A percentile compares a stretch with the other conserved stretches of the same genome.
Conservation (phyloP, 176 grass and related monocot genomes). For the Zizania latifolia region DNA sequence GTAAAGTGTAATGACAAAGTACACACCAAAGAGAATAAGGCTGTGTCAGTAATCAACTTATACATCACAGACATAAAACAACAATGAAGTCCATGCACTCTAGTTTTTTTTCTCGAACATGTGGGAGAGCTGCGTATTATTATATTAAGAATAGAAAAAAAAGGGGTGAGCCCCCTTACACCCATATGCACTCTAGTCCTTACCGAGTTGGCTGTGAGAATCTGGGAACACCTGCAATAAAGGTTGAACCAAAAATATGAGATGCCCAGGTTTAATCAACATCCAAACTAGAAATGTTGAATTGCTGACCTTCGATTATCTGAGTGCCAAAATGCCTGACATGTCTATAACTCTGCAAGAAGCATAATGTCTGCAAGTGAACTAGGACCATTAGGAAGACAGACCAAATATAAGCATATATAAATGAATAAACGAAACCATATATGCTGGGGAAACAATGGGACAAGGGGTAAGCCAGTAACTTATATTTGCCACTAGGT, state of each 20-base stretch:
- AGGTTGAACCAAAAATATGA: conserved; percentile 14
- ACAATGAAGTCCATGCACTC: conserved; percentile 4
- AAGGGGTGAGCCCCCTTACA: too few relatives aligned
- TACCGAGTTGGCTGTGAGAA: conserved; percentile 43
- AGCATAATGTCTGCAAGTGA: conserved; percentile 40
- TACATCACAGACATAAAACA: background rate
- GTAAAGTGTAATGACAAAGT: background rate
- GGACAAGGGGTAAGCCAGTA: background rate
- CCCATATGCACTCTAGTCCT: background rate
- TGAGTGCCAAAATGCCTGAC: conserved; percentile 58
- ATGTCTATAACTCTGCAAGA: conserved; percentile 42
- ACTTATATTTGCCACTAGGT: background rate
- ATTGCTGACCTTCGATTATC: conserved; percentile 50
- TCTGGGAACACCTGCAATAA: conserved; percentile 26
- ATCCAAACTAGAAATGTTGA: conserved; percentile 12
- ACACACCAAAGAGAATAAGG: background rate
- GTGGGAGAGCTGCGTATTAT: too few relatives aligned
- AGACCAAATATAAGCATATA: background rate
- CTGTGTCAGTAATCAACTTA: background rate
- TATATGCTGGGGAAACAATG: background rate
- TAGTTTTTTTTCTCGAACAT: too few relatives aligned
- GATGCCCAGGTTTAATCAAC: background rate
- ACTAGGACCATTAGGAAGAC: background rate
- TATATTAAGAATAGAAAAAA: too few relatives aligned
- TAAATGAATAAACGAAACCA: conserved; percentile 5